Percentiles rank a stretch among this genome's conserved stretches.
phyloP scores from a whole-genome alignment of 345 rosid genomes.

The Moricandia moricandioides region DNA sequence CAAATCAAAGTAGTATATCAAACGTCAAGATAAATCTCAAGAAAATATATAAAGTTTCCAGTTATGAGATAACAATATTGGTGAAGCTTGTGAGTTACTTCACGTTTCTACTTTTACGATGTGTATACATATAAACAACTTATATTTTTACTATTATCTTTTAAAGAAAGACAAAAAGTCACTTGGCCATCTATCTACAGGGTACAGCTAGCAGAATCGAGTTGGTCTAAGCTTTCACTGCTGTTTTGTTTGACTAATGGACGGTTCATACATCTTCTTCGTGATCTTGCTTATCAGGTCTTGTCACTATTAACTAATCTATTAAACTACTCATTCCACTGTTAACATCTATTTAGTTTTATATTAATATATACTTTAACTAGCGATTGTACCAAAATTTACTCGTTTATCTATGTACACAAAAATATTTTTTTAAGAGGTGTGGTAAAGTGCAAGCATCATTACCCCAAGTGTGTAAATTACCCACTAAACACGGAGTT shows the following conservation, averaged over 20 bases:
- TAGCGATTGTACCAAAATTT: slow-evolving; percentile 16
- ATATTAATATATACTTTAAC: not conserved
- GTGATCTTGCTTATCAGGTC: slow-evolving; percentile 3
- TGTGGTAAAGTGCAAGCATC: slow-evolving; percentile 34
- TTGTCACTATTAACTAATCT: slow-evolving; percentile 30
- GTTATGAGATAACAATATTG: not conserved
- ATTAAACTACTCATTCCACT: slow-evolving; percentile 3
- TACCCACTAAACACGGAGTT: slow-evolving; percentile 36
- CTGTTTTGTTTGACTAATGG: slow-evolving; percentile 39
- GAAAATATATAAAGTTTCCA: not conserved
- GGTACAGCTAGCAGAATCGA: slow-evolving; percentile 31
- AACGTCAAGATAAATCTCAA: slow-evolving; percentile 11
- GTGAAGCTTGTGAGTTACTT: slow-evolving; percentile 7
- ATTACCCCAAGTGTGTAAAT: slow-evolving; percentile 33
- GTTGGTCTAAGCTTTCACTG: slow-evolving; percentile 26
- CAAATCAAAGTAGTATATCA: slow-evolving; percentile 7
- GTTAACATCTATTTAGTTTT: slow-evolving; percentile 1
- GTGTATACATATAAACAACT: not conserved
- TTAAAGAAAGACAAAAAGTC: not conserved
- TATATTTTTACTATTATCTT: not conserved
- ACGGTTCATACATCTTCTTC: slow-evolving; percentile 19
- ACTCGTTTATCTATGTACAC: slow-evolving; percentile 22
- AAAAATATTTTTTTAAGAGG: slow-evolving; percentile 20
- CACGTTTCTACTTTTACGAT: not conserved
- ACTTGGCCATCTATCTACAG: not conserved